Evolutionary conservation across 768 basidiomycete species (phyloP).

Genomic region (Leccinum olivaceopallidum): DNA sequence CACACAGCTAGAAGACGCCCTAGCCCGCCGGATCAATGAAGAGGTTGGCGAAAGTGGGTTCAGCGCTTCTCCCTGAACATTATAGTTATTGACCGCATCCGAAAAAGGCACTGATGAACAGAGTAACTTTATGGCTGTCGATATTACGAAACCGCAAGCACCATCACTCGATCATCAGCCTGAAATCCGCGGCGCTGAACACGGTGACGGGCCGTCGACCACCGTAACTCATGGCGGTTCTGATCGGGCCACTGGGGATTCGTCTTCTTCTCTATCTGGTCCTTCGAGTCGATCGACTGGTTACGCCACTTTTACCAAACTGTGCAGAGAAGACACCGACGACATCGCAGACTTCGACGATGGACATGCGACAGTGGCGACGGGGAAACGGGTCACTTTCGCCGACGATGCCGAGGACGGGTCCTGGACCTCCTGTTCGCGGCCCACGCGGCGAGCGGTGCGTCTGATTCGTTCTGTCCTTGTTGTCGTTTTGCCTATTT

Average conservation of each 20-base stretch:
- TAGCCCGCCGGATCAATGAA: conserved; percentile 47
- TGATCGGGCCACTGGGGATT: conserved; percentile 13
- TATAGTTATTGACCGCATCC: conserved; percentile 13
- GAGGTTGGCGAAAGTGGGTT: conserved; percentile 21
- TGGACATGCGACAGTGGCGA: conserved; percentile 15
- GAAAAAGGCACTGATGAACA: conserved; percentile 15
- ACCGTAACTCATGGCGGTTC: conserved; percentile 8
- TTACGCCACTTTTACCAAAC: conserved; percentile 24
- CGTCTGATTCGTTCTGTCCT: conserved; percentile 1
- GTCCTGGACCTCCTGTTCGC: conserved; percentile 6
- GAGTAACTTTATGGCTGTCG: conserved; percentile 12
- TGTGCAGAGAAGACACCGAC: conserved; percentile 29
- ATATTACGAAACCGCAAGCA: conserved; percentile 12
- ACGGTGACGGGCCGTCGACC: conserved; percentile 10
- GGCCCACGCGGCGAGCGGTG: conserved; percentile 32
- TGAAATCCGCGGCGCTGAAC: conserved; percentile 20
- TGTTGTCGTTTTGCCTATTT: not conserved
- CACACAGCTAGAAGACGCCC: conserved; percentile 43
- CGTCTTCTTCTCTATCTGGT: not conserved
- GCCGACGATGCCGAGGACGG: conserved; percentile 25
- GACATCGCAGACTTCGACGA: conserved; percentile 29
- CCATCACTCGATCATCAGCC: conserved; percentile 16
- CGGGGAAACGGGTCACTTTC: conserved; percentile 27
- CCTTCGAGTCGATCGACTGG: conserved; percentile 25
- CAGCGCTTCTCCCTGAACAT: conserved; percentile 15